Conservation (phyloP, 768 basidiomycete genomes). For the Tricholoma bakamatsutake region DNA sequence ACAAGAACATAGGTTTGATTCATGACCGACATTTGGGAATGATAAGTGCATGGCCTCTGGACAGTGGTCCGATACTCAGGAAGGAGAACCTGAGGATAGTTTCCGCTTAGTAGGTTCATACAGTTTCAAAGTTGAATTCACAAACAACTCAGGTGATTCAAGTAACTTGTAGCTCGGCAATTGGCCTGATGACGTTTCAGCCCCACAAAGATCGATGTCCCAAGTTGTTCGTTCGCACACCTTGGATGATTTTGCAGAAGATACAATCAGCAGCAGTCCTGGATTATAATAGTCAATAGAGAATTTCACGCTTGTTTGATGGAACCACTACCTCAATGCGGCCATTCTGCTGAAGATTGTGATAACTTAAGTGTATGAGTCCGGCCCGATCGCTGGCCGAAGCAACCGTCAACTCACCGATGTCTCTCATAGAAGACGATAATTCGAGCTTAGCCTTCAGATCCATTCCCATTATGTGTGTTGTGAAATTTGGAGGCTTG, state of each 20-base stretch:
- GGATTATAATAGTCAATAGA: background rate
- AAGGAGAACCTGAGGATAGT: conserved; percentile 61
- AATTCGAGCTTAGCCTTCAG: conserved; percentile 22
- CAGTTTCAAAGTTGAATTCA: conserved; percentile 29
- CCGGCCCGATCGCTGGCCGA: background rate
- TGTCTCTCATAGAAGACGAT: conserved; percentile 19
- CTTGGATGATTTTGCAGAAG: conserved; percentile 96
- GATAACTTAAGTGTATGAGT: background rate
- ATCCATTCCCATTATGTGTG: conserved; percentile 35
- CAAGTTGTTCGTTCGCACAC: conserved; percentile 27
- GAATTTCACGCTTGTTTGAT: background rate
- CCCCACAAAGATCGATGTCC: background rate
- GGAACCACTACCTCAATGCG: conserved; percentile 25
- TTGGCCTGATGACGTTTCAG: conserved; percentile 49
- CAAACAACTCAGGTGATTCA: conserved; percentile 60
- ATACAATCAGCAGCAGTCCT: conserved; percentile 64
- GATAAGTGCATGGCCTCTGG: conserved; percentile 87
- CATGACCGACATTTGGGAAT: conserved; percentile 79
- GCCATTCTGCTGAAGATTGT: conserved; percentile 20
- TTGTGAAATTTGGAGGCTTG: background rate
- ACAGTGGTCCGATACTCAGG: conserved; percentile 86
- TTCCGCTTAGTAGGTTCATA: background rate
- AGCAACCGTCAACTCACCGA: too few species aligned
- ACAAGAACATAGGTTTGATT: background rate
- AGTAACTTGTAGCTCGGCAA: conserved; percentile 85